Conservation (phyloP, 768 basidiomycete genomes). For the Lactarius indigo region DNA sequence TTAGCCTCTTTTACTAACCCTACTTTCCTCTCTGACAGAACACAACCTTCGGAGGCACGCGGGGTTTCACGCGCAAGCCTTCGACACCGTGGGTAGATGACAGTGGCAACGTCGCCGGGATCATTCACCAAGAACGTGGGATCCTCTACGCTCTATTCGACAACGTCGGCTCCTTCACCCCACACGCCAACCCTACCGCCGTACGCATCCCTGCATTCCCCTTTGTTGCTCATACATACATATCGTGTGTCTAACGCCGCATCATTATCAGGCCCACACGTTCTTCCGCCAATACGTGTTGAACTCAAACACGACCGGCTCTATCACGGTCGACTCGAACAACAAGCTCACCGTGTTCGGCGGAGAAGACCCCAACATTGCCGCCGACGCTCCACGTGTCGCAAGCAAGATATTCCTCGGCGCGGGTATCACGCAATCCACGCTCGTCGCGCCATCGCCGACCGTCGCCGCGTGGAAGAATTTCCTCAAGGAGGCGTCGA, state of each 20-base stretch:
- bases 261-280: slow-evolving; percentile 46
- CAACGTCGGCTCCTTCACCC: slow-evolving; percentile 41
- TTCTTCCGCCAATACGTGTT: slow-evolving; percentile 67
- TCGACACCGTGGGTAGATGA: slow-evolving; percentile 67
- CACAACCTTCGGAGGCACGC: slow-evolving; percentile 74
- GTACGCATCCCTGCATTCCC: slow-evolving; percentile 46
- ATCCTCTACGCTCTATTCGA: slow-evolving; percentile 43
- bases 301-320: slow-evolving; percentile 57
- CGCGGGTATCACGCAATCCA: slow-evolving; percentile 31
- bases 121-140: slow-evolving; percentile 70
- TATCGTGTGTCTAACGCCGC: background rate
- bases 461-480: slow-evolving; percentile 34
- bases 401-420: slow-evolving; percentile 56
- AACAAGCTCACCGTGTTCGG: slow-evolving; percentile 38
- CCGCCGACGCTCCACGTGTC: slow-evolving; percentile 48
- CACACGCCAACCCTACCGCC: slow-evolving; percentile 35
- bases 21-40: slow-evolving; percentile 43
- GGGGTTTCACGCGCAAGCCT: slow-evolving; percentile 67
- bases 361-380: slow-evolving; percentile 48
- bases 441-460: slow-evolving; percentile 30
- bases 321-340: slow-evolving; percentile 38
- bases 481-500: slow-evolving; percentile 28
- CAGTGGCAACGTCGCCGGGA: slow-evolving; percentile 55
- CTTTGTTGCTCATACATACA: slow-evolving; percentile 1
- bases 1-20: background rate